Base-by-base conservation (phyloP, 108 stramenopile species). In the Epipyxis sp. region DNA sequence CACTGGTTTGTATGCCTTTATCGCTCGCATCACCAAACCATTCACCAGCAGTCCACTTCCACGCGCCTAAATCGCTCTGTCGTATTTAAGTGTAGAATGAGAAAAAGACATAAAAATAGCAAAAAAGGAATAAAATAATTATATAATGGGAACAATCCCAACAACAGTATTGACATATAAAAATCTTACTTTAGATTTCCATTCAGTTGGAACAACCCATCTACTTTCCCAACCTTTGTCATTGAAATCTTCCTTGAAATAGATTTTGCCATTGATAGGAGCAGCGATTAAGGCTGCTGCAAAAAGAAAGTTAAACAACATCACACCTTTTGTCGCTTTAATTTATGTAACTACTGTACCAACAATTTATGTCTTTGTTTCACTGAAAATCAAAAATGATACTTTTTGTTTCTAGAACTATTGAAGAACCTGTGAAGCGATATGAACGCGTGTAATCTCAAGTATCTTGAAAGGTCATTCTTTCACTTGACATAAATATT, bases 41-140 rank as follows among this genome's bases (percentile, higher is more conserved):
- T 80, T 94, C 82, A 16, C 96, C 97, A 35, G 93, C 90, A 46
- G 95, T 95, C 84, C 90, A 92, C 59, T 86, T 87, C 98, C 98
- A 99, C 76, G 86, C 85, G 59, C 97, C 96, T 83, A 95, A 88
- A 86, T 97, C 94, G 39, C 68, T 6, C 71, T 74, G 43, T 57
- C 54, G 54, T 57, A 57, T 16, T 20, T 20, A 57, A 57, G 20
- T 20, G 25, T 57, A 20, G 54, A 57, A 57, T 57, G 20, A 57
- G 25, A 57, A 20, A 16, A 68, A 37, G 39, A 37, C 41, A 68
- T 13, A 68, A 20, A 68, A 37, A 40, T 20, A 20, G 20, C 65
- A 37, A n/a, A n/a, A n/a, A n/a, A n/a, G n/a, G n/a, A n/a, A n/a
- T n/a, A n/a, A n/a, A n/a, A n/a, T 57, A n/a, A 57, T n/a, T 57